Conservation (phyloP, 768 basidiomycete genomes). For the Coprinellus micaceus region DNA sequence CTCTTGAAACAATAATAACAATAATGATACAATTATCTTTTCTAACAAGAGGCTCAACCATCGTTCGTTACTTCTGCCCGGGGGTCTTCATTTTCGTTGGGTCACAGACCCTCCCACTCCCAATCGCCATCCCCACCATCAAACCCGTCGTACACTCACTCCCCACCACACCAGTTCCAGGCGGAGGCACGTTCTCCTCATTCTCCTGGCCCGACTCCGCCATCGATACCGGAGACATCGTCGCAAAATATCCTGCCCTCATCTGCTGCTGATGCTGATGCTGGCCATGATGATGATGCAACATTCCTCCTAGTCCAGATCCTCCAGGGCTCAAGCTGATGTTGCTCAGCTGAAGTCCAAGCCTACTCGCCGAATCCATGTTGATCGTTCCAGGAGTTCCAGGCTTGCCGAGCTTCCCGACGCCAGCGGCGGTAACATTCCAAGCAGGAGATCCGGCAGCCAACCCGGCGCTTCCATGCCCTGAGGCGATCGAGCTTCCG, state of each 20-base stretch:
- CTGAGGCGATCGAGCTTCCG: not conserved
- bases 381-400: not conserved
- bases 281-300: not conserved
- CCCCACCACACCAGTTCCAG: not conserved
- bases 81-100: too few species aligned
- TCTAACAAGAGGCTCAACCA: too few species aligned
- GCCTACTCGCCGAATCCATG: conserved; percentile 7
- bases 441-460: conserved; percentile 9
- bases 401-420: not conserved
- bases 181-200: not conserved
- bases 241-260: not conserved
- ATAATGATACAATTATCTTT: too few species aligned
- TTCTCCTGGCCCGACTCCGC: not conserved
- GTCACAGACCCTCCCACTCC: not conserved
- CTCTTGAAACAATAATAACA: too few species aligned
- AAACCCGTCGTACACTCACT: not conserved
- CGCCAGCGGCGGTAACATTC: not conserved
- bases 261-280: not conserved
- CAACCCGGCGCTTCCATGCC: not conserved
- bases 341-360: conserved; percentile 2
- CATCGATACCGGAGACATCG: not conserved
- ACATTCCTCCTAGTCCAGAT: not conserved
- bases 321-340: not conserved
- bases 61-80: too few species aligned
- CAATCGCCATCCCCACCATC: not conserved